Evolutionary conservation across 257 asterid species (phyloP).

Genomic region (Henckelia pumila): DNA sequence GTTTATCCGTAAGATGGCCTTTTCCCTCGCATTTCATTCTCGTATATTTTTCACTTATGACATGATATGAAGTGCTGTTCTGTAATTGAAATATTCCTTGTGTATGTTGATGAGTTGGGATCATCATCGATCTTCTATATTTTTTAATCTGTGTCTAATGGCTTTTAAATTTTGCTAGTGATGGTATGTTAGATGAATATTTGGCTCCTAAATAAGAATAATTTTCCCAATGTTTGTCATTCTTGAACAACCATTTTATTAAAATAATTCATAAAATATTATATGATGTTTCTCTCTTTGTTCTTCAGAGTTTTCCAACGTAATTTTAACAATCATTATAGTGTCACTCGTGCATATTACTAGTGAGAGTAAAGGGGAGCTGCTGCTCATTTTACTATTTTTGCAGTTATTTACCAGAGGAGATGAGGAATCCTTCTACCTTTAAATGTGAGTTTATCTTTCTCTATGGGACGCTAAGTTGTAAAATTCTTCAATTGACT

Average conservation of each 20-base stretch:
- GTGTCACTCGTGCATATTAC: constrained; percentile 13
- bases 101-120: background rate
- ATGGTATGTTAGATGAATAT: background rate
- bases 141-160: background rate
- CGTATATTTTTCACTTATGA: background rate
- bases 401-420: constrained; percentile 85
- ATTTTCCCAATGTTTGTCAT: background rate
- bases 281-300: background rate
- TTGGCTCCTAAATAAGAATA: background rate
- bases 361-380: background rate
- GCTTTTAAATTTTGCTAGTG: no score
- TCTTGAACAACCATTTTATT: background rate
- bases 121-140: background rate
- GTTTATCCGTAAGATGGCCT: constrained; percentile 80
- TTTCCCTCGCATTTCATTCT: constrained; percentile 20
- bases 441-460: constrained; percentile 61
- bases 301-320: background rate
- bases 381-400: constrained; percentile 21
- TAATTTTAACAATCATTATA: constrained; percentile 4
- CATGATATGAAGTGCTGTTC: background rate
- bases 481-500: background rate
- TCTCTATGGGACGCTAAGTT: background rate
- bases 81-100: background rate
- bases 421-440: constrained; percentile 85
- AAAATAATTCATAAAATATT: background rate